Evolutionary conservation across 305 asterid species (phyloP).

Genomic region (Fraxinus dipetala): DNA sequence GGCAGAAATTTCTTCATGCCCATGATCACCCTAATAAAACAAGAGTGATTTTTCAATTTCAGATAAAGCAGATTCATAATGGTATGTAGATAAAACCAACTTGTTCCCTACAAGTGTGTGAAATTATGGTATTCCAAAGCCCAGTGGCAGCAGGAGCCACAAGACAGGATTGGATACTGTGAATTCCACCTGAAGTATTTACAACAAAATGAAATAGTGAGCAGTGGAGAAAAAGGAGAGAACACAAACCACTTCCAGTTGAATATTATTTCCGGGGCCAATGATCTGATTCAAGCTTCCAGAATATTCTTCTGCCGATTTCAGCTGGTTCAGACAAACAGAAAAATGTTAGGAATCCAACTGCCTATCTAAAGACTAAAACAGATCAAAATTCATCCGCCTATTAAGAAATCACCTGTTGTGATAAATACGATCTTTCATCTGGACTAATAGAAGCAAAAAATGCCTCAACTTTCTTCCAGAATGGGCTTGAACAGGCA

Average conservation of each 20-base stretch:
- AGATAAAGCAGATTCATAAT: constrained; percentile 23
- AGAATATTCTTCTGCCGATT: constrained; percentile 50
- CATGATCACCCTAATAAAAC: constrained; percentile 43
- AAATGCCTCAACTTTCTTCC: constrained; percentile 72
- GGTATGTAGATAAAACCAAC: constrained; percentile 16
- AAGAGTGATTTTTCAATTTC: constrained; percentile 14
- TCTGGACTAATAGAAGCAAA: constrained; percentile 68
- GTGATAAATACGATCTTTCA: constrained; percentile 54
- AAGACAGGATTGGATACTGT: not conserved
- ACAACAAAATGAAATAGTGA: not conserved
- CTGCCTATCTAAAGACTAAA: not conserved
- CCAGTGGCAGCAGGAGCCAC: not conserved
- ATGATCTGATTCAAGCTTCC: constrained; percentile 40
- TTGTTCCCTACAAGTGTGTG: not conserved
- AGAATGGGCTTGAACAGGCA: constrained; percentile 74
- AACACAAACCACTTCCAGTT: constrained; percentile 39
- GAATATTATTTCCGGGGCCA: constrained; percentile 34
- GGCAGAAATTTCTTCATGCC: constrained; percentile 41
- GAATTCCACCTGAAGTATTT: constrained; percentile 1
- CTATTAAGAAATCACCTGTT: constrained; percentile 56
- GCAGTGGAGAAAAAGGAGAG: not conserved
- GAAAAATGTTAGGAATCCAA: constrained; percentile 15
- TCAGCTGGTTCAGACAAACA: constrained; percentile 52
- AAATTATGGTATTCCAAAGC: not conserved
- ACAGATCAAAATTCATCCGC: constrained; percentile 11